A percentile compares a stretch with the other conserved stretches of the same genome.
Evolutionary conservation across 352 stramenopile genomes (phyloP).

Genomic region (Pythium biforme): DNA sequence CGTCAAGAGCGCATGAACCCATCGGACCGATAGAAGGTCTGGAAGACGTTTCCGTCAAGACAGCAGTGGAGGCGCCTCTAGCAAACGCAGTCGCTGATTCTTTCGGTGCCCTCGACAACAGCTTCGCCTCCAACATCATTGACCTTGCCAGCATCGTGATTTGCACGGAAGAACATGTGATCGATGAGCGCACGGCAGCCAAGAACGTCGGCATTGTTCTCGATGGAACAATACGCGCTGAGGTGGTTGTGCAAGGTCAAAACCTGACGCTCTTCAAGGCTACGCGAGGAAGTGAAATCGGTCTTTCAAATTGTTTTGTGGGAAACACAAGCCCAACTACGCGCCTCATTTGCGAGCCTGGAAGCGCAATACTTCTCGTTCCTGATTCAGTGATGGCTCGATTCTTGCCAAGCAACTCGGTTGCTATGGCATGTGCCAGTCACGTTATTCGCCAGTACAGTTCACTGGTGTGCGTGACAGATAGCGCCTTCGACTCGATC

Average conservation of each 20-base stretch:
- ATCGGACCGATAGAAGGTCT: conserved; percentile 27
- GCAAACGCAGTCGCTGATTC: background rate
- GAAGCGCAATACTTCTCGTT: conserved; percentile 50
- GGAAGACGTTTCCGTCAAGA: background rate
- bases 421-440: conserved; percentile 50
- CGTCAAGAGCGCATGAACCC: conserved; percentile 38
- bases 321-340: conserved; percentile 40
- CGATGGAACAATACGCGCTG: conserved; percentile 49
- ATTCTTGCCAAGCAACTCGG: conserved; percentile 47
- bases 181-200: conserved; percentile 11
- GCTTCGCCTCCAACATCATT: conserved; percentile 8
- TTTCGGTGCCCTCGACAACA: conserved; percentile 16
- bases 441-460: conserved; percentile 78
- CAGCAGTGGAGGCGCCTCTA: background rate
- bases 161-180: conserved; percentile 14
- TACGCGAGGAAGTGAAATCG: conserved; percentile 62
- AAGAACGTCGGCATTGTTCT: conserved; percentile 57
- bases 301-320: conserved; percentile 65
- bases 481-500: conserved; percentile 83
- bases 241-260: conserved; percentile 41
- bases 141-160: conserved; percentile 8
- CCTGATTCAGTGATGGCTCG: conserved; percentile 57
- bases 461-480: conserved; percentile 59
- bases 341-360: conserved; percentile 48
- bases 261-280: conserved; percentile 53